phyloP scores from a whole-genome alignment of 2,329 filamentous ascomycete species.

The Xylaria sp. region DNA sequence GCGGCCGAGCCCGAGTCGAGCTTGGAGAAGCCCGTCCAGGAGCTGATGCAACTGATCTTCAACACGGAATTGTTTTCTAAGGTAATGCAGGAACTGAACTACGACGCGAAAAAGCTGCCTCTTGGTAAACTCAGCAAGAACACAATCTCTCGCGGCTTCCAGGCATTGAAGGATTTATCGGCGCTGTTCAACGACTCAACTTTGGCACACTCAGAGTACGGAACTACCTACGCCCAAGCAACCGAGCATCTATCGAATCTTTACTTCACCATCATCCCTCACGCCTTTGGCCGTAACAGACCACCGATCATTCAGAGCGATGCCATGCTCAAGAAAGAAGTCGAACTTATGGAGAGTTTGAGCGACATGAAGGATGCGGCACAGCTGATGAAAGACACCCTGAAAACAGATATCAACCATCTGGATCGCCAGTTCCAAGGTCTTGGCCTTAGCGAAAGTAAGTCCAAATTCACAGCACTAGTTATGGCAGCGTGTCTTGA shows the following conservation, averaged over 20 bases:
- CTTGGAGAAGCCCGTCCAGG: constrained; percentile 47
- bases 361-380: constrained; percentile 80
- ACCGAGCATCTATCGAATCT: constrained; percentile 65
- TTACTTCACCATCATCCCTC: constrained; percentile 79
- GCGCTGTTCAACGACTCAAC: constrained; percentile 54
- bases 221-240: constrained; percentile 35
- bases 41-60: constrained; percentile 77
- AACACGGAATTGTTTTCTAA: constrained; percentile 66
- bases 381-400: constrained; percentile 66
- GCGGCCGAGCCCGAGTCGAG: constrained; percentile 26
- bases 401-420: constrained; percentile 50
- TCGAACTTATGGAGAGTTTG: constrained; percentile 73
- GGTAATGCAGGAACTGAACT: constrained; percentile 62
- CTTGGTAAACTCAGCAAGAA: constrained; percentile 77
- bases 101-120: constrained; percentile 71
- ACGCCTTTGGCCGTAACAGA: constrained; percentile 64
- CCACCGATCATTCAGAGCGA: constrained; percentile 61
- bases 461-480: not conserved
- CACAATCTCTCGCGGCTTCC: constrained; percentile 70
- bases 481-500: too few relatives aligned
- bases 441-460: constrained; percentile 64
- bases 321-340: constrained; percentile 62
- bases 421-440: constrained; percentile 69
- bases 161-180: constrained; percentile 69
- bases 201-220: constrained; percentile 42